These are phyloP conservation scores for Coemansia sp. DNA, from an alignment of 192 early-diverging fungal genomes.

Conservation along the genomic window DNA sequence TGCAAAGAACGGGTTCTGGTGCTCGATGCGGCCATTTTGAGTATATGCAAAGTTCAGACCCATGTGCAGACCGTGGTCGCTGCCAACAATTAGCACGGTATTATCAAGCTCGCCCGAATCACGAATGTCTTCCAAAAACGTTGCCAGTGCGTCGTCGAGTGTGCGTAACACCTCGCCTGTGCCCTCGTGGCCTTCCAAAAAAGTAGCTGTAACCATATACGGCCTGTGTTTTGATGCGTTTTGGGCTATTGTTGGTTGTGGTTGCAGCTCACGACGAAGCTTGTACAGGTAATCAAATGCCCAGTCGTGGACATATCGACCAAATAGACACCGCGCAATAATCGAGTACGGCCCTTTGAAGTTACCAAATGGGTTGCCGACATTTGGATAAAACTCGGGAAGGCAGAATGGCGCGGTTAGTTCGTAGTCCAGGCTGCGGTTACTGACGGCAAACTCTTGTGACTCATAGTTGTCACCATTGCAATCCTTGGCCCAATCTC, in stretches of 20 bases:
- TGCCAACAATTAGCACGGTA: slow-evolving; percentile 29
- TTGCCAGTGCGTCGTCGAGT: slow-evolving; percentile 18
- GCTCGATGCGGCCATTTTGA: slow-evolving; percentile 45
- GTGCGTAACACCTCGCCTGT: slow-evolving; percentile 45
- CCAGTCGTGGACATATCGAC: slow-evolving; percentile 41
- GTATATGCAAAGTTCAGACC: slow-evolving; percentile 44
- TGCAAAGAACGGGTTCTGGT: slow-evolving; percentile 44
- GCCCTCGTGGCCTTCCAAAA: slow-evolving; percentile 48
- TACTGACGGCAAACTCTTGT: slow-evolving; percentile 32
- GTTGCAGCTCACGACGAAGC: slow-evolving; percentile 26
- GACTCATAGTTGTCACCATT: slow-evolving; percentile 11
- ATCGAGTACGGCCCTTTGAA: slow-evolving; percentile 50
- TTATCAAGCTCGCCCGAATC: slow-evolving; percentile 39
- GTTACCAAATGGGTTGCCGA: slow-evolving; percentile 55
- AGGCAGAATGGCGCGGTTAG: slow-evolving; percentile 57
- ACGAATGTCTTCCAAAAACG: slow-evolving; percentile 25
- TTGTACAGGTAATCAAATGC: slow-evolving; percentile 40
- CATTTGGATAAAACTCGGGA: slow-evolving; percentile 51
- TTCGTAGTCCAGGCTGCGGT: slow-evolving; percentile 54
- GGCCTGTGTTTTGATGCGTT: slow-evolving; percentile 10
- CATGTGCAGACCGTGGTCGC: slow-evolving; percentile 50
- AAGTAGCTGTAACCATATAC: slow-evolving; percentile 32
- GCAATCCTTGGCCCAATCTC: slow-evolving; percentile 55
- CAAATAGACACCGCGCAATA: slow-evolving; percentile 38
- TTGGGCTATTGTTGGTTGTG: not conserved